phyloP scores from a whole-genome alignment of 2,329 filamentous ascomycete species.

The Sporothrix variecibatus region DNA sequence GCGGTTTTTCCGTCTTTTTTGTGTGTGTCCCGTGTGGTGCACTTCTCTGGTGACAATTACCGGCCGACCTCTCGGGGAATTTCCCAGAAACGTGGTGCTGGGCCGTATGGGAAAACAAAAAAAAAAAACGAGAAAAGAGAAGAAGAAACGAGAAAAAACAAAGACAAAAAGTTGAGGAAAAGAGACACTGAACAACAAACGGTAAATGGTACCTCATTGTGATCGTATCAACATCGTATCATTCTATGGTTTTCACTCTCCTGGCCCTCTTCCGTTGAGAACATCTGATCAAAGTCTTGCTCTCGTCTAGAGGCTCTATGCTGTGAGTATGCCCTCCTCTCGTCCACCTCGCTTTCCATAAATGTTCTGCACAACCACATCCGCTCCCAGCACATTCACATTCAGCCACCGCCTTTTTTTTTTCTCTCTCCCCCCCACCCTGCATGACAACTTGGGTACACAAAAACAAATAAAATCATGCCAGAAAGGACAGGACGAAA shows the following conservation, averaged over 20 bases:
- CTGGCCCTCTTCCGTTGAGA: neutral
- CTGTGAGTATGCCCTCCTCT: neutral
- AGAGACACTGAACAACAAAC: neutral
- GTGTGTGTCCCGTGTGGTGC: neutral
- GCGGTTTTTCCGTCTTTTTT: neutral
- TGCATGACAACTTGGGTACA: constrained; percentile 7
- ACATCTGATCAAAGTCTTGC: neutral
- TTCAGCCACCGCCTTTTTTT: neutral
- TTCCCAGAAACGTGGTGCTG: constrained; percentile 15
- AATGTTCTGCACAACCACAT: neutral
- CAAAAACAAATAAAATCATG: neutral
- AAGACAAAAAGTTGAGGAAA: neutral
- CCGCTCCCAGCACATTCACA: neutral
- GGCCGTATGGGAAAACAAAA: neutral
- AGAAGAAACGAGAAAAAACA: too few relatives aligned
- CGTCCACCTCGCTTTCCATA: neutral
- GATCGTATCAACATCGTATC: neutral
- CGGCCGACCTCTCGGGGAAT: neutral
- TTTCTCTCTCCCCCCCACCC: too few relatives aligned
- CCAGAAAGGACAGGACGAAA: neutral
- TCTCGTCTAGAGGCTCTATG: neutral
- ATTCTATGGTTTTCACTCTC: neutral
- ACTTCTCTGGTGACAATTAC: neutral
- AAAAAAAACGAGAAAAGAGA: neutral
- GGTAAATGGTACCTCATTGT: neutral